These are phyloP conservation scores for Malus orientalis DNA, from an alignment of 306 rosid genomes.

Conservation along the genomic window DNA sequence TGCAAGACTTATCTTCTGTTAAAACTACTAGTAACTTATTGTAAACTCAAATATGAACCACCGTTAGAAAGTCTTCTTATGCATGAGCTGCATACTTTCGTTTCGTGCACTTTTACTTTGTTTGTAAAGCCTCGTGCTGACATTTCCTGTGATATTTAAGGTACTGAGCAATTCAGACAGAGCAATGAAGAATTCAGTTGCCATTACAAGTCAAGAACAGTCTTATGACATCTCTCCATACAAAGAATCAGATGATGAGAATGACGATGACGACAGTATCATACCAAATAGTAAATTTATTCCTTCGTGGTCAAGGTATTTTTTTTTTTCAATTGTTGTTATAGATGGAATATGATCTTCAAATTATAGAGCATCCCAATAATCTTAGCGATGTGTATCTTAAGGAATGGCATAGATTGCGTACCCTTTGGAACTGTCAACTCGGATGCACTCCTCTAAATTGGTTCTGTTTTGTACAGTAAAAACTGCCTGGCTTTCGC, in stretches of 20 bases:
- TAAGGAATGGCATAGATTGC: neutral
- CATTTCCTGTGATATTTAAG: conserved; percentile 28
- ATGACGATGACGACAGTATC: conserved; percentile 43
- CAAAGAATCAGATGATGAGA: conserved; percentile 85
- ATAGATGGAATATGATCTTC: neutral
- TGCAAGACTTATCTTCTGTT: neutral
- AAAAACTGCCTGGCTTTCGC: conserved; percentile 38
- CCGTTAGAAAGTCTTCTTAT: neutral
- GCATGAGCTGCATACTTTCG: neutral
- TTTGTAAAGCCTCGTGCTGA: conserved; percentile 8
- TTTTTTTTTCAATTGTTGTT: conserved; percentile 2
- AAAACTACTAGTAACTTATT: neutral
- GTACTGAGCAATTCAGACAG: conserved; percentile 21
- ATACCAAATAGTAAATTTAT: conserved; percentile 44
- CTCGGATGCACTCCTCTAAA: conserved; percentile 4
- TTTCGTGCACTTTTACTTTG: neutral
- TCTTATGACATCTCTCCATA: conserved; percentile 89
- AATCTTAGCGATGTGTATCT: neutral
- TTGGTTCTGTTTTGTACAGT: conserved; percentile 48
- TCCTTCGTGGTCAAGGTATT: conserved; percentile 92
- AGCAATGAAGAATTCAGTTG: conserved; percentile 18
- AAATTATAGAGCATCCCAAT: neutral
- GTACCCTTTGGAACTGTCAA: conserved; percentile 6
- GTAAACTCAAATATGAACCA: neutral
- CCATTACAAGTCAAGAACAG: conserved; percentile 36